phyloP scores from a whole-genome alignment of 345 rosid genomes.

The Turnera subulata region DNA sequence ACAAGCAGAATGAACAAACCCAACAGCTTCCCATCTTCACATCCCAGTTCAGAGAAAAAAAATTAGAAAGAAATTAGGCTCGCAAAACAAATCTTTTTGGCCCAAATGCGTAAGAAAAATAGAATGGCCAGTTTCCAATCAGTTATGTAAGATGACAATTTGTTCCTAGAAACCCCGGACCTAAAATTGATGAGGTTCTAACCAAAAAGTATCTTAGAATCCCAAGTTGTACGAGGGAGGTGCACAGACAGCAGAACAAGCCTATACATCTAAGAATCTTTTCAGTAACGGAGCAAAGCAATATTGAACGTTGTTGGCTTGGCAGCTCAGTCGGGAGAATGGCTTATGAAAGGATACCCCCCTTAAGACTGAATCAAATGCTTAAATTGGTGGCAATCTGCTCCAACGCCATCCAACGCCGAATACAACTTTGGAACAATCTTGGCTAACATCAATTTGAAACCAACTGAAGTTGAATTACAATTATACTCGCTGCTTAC shows the following conservation, averaged over 20 bases:
- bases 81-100: no score
- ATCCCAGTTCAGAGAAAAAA: no score
- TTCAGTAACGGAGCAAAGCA: no score
- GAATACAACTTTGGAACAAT: slow-evolving; percentile 66
- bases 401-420: slow-evolving; percentile 65
- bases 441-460: slow-evolving; percentile 92
- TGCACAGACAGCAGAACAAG: no score
- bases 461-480: slow-evolving; percentile 78
- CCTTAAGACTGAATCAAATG: slow-evolving; percentile 38
- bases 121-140: background rate
- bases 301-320: no score
- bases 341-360: background rate
- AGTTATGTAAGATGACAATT: slow-evolving; percentile 26
- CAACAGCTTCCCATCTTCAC: no score
- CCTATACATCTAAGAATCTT: no score
- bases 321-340: background rate
- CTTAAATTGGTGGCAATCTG: slow-evolving; percentile 41
- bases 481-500: slow-evolving; percentile 36
- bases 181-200: slow-evolving; percentile 21
- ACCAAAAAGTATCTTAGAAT: slow-evolving; percentile 4
- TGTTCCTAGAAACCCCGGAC: slow-evolving; percentile 28
- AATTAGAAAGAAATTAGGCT: no score
- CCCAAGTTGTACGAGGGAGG: background rate
- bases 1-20: no score
- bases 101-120: background rate